phyloP scores from a whole-genome alignment of 352 stramenopile genomes.

The Pseudoperonospora humuli region DNA sequence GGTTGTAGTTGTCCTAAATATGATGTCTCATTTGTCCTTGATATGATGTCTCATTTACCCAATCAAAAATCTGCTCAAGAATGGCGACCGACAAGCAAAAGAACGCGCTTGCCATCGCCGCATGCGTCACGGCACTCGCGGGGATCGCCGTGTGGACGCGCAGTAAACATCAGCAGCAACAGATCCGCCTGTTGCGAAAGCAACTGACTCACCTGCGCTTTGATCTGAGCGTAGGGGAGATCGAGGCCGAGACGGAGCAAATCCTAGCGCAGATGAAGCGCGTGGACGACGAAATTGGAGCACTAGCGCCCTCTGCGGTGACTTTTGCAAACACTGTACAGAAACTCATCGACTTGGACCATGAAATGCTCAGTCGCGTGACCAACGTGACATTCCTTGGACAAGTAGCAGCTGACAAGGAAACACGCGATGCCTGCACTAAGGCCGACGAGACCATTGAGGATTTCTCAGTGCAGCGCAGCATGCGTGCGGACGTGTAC shows the following conservation, averaged over 20 bases:
- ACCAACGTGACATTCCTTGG: slow-evolving; percentile 83
- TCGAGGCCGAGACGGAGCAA: slow-evolving; percentile 52
- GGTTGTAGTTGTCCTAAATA: not conserved
- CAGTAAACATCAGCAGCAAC: slow-evolving; percentile 41
- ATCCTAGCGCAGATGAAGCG: slow-evolving; percentile 66
- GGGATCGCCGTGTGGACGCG: slow-evolving; percentile 44
- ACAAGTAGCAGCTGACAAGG: slow-evolving; percentile 58
- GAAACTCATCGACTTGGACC: slow-evolving; percentile 75
- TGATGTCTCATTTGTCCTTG: not conserved
- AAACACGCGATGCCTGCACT: slow-evolving; percentile 71
- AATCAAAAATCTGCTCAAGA: slow-evolving; percentile 18
- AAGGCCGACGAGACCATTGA: slow-evolving; percentile 76
- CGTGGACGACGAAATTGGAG: slow-evolving; percentile 64
- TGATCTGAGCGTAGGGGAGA: slow-evolving; percentile 63
- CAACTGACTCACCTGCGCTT: slow-evolving; percentile 61
- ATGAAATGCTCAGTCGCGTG: slow-evolving; percentile 76
- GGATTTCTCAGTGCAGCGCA: slow-evolving; percentile 61
- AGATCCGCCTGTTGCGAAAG: slow-evolving; percentile 33
- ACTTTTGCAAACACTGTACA: slow-evolving; percentile 69
- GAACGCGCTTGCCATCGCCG: slow-evolving; percentile 43
- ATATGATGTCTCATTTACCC: slow-evolving; percentile 3
- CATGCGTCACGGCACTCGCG: slow-evolving; percentile 35
- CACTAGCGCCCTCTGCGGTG: slow-evolving; percentile 25
- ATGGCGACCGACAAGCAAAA: slow-evolving; percentile 52
- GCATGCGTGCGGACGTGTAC: slow-evolving; percentile 84